phyloP scores from a whole-genome alignment of 345 rosid genomes.

The Gossypium raimondii region DNA sequence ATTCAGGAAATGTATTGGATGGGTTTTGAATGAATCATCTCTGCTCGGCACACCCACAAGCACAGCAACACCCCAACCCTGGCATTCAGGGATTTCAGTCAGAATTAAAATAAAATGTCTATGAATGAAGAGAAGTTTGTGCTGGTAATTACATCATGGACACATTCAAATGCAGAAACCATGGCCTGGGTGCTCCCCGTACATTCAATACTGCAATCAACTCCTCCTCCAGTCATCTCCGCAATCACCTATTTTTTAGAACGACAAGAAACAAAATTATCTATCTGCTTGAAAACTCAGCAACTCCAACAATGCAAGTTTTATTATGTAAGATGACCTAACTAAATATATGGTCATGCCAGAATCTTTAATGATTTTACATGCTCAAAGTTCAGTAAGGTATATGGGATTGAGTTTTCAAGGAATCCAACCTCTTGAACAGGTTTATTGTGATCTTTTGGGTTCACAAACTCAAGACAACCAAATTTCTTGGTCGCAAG shows the following conservation, averaged over 20 bases:
- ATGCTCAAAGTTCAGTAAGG: background rate
- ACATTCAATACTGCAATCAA: constrained; percentile 76
- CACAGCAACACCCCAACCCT: constrained; percentile 84
- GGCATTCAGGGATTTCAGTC: constrained; percentile 8
- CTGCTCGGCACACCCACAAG: constrained; percentile 60
- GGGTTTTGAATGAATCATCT: constrained; percentile 56
- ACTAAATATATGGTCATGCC: background rate
- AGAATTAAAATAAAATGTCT: background rate
- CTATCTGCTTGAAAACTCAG: too few relatives aligned
- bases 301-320: background rate
- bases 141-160: constrained; percentile 55
- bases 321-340: background rate
- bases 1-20: constrained; percentile 46
- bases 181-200: constrained; percentile 66
- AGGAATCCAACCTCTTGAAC: constrained; percentile 49
- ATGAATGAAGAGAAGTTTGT: background rate
- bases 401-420: background rate
- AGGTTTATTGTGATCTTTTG: constrained; percentile 60
- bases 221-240: constrained; percentile 72
- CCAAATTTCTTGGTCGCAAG: constrained; percentile 62
- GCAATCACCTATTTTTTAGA: constrained; percentile 47
- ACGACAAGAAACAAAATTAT: too few relatives aligned
- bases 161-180: constrained; percentile 87
- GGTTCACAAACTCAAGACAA: constrained; percentile 62
- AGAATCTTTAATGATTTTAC: background rate